Evolutionary conservation across 176 grass and related monocot species (phyloP).

Genomic region (sorghum (Sorghum bicolor)): DNA sequence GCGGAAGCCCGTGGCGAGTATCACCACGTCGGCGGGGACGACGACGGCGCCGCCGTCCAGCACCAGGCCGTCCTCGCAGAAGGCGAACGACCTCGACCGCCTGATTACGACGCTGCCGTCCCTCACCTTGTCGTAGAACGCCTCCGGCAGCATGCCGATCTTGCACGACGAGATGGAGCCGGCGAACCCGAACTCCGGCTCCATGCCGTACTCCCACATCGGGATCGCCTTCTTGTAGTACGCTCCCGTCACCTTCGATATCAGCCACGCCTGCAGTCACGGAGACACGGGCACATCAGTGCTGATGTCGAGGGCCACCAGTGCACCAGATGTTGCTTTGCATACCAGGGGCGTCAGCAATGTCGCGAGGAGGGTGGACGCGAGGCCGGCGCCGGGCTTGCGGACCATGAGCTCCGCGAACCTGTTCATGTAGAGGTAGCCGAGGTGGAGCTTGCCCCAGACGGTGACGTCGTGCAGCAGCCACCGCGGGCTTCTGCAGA

Average conservation of each 20-base stretch:
- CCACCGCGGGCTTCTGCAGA: constrained; percentile 47
- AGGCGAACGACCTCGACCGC: constrained; percentile 15
- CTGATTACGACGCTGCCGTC: constrained; percentile 42
- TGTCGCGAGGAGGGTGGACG: constrained; percentile 30
- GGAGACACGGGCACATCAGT: no score
- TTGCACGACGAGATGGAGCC: constrained; percentile 24
- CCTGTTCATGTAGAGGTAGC: constrained; percentile 46
- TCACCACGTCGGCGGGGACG: constrained; percentile 46
- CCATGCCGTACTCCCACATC: constrained; percentile 49
- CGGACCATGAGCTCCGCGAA: constrained; percentile 62
- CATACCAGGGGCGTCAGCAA: constrained; percentile 48
- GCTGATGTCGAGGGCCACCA: no score
- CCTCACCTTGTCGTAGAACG: constrained; percentile 57
- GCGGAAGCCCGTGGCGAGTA: constrained; percentile 69
- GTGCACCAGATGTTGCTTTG: no score
- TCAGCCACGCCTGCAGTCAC: constrained; percentile 35
- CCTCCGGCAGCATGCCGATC: constrained; percentile 39
- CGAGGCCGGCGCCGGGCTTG: constrained; percentile 45
- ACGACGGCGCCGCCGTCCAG: constrained; percentile 15
- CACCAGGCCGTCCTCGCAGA: constrained; percentile 50
- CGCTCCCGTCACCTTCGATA: constrained; percentile 29
- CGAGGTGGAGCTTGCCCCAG: constrained; percentile 36
- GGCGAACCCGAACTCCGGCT: constrained; percentile 40
- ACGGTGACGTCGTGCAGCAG: constrained; percentile 21
- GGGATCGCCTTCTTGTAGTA: constrained; percentile 47